A percentile compares a stretch with the other conserved stretches of the same genome.
Evolutionary conservation across 805 yeast species (phyloP).

Genomic region (Candida tammaniensis): DNA sequence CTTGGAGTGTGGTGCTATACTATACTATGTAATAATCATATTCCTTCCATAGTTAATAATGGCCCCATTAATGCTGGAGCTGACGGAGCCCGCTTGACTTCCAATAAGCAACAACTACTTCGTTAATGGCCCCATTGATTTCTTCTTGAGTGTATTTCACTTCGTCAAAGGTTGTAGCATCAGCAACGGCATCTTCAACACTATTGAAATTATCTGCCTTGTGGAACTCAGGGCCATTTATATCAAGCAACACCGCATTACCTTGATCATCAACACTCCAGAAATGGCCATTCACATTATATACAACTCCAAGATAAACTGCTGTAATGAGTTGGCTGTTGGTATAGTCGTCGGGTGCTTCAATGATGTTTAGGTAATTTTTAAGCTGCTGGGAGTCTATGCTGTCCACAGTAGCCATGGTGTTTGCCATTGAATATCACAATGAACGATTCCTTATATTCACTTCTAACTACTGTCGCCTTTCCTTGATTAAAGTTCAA

Average conservation of each 20-base stretch:
- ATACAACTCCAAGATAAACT: constrained; percentile 2
- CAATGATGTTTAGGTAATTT: not conserved
- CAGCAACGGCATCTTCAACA: constrained; percentile 1
- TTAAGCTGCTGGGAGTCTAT: not conserved
- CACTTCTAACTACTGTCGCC: too few relatives aligned
- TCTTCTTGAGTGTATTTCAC: not conserved
- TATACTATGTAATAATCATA: too few relatives aligned
- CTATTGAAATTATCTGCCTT: not conserved
- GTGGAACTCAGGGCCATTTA: not conserved
- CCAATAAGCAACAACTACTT: too few relatives aligned
- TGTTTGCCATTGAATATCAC: too few relatives aligned
- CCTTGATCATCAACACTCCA: constrained; percentile 1
- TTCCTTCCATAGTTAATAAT: too few relatives aligned
- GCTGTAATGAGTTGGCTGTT: constrained; percentile 1
- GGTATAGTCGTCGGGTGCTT: constrained; percentile 3
- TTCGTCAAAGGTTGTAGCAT: not conserved
- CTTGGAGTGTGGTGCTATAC: too few relatives aligned
- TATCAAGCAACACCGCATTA: constrained; percentile 1
- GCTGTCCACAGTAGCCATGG: too few relatives aligned
- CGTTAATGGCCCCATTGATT: too few relatives aligned
- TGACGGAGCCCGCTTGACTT: too few relatives aligned
- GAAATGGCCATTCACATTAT: not conserved
- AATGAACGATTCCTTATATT: too few relatives aligned
- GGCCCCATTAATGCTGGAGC: too few relatives aligned
- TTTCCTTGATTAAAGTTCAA: too few relatives aligned